Conservation (phyloP, 2,329 filamentous ascomycete genomes). For the Rosellinia necatrix region DNA sequence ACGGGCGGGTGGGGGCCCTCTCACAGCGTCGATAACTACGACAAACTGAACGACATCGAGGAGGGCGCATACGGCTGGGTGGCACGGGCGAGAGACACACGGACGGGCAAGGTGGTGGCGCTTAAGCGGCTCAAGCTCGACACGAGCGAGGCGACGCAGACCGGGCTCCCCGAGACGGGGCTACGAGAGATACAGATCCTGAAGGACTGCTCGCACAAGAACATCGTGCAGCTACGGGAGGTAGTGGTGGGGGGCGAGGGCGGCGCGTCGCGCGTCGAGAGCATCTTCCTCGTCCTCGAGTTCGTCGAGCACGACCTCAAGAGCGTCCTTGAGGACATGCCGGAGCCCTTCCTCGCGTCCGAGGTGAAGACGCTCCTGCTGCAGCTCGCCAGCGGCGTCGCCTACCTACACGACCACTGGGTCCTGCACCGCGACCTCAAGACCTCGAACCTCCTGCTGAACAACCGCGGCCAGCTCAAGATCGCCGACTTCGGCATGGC, state of each 20-base stretch:
- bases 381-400: constrained; percentile 79
- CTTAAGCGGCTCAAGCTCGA: constrained; percentile 95
- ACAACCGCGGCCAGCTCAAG: constrained; percentile 92
- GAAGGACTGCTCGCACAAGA: constrained; percentile 76
- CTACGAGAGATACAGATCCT: constrained; percentile 93
- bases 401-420: constrained; percentile 86
- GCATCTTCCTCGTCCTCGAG: constrained; percentile 93
- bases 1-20: constrained; percentile 69
- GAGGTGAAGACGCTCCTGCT: constrained; percentile 89
- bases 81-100: constrained; percentile 75
- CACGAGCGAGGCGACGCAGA: constrained; percentile 50
- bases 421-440: constrained; percentile 94
- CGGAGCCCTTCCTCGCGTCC: constrained; percentile 87
- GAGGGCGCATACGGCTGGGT: constrained; percentile 97
- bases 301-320: constrained; percentile 98
- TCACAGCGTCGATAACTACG: constrained; percentile 83
- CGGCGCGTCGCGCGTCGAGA: constrained; percentile 47
- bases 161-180: constrained; percentile 87
- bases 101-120: constrained; percentile 81
- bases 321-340: constrained; percentile 90
- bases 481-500: constrained; percentile 99
- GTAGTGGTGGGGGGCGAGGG: constrained; percentile 67
- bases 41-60: constrained; percentile 94
- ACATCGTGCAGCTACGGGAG: constrained; percentile 82
- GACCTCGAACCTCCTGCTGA: constrained; percentile 91